These are phyloP conservation scores for Fraxinus quadrangulata DNA, from an alignment of 257 asterid genomes.

Conservation along the genomic window DNA sequence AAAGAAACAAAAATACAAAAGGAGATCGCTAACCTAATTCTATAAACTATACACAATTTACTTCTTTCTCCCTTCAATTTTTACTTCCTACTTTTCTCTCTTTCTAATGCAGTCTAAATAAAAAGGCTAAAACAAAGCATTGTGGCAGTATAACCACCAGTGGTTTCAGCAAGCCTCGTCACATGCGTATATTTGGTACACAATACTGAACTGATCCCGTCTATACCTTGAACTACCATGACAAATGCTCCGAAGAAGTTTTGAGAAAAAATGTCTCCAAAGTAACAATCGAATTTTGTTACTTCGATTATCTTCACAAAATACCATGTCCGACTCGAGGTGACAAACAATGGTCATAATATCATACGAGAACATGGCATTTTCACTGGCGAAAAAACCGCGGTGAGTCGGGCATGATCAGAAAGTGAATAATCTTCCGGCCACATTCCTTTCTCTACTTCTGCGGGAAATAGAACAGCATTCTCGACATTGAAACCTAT, in stretches of 20 bases:
- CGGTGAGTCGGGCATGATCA: conserved; percentile 94
- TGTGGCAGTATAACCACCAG: too few species aligned
- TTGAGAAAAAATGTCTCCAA: too few species aligned
- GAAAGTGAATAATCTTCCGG: conserved; percentile 93
- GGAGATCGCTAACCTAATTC: conserved; percentile 26
- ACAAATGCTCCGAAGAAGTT: not conserved
- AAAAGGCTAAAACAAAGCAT: too few species aligned
- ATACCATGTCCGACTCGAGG: not conserved
- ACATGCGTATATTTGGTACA: not conserved
- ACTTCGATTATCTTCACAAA: conserved; percentile 10
- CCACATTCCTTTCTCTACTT: conserved; percentile 95
- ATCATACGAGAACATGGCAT: conserved; percentile 74
- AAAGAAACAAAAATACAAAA: conserved; percentile 29
- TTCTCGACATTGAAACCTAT: conserved; percentile 86
- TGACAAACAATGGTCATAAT: conserved; percentile 26
- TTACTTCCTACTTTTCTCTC: not conserved
- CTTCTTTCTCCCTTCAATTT: not conserved
- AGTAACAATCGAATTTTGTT: not conserved
- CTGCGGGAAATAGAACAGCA: conserved; percentile 90
- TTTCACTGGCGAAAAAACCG: conserved; percentile 79
- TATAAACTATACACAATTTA: not conserved
- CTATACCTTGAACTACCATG: not conserved
- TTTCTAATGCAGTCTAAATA: too few species aligned
- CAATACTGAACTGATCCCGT: not conserved
- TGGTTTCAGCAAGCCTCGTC: not conserved